Evolutionary conservation across 192 early-diverging fungal genomes (phyloP).

Genomic region (Linnemannia elongata): DNA sequence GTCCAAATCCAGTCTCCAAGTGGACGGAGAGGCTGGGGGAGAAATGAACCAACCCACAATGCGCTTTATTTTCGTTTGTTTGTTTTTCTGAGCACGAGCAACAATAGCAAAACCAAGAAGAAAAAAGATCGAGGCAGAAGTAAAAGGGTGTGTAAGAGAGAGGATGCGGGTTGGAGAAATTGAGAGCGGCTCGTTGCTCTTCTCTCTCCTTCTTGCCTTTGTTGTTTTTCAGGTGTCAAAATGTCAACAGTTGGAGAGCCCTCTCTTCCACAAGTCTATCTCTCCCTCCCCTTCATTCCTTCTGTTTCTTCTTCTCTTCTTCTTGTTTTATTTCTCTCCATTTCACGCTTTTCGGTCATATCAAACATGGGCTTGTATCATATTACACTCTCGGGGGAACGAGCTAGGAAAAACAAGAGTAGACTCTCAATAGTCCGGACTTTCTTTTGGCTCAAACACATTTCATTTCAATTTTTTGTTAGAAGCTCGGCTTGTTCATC

Average conservation of each 20-base stretch:
- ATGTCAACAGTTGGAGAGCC: background rate
- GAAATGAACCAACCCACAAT: background rate
- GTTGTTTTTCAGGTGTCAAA: conserved; percentile 11
- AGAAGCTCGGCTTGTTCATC: background rate
- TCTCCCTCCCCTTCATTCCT: background rate
- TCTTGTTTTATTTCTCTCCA: background rate
- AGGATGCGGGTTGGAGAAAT: background rate
- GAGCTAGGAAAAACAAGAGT: background rate
- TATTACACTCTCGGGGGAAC: background rate
- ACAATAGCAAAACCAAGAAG: background rate
- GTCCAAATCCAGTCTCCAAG: background rate
- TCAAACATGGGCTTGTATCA: background rate
- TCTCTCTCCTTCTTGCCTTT: background rate
- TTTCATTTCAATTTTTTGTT: too few relatives aligned
- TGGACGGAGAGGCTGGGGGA: background rate
- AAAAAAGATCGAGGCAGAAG: too few relatives aligned
- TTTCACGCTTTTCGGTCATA: background rate
- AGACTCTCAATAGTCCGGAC: background rate
- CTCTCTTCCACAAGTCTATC: conserved; percentile 2
- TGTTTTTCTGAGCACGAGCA: background rate
- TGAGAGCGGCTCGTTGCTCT: conserved; percentile 7
- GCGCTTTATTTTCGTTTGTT: background rate
- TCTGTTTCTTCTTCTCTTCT: too few relatives aligned
- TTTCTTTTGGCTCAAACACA: too few relatives aligned
- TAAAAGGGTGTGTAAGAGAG: background rate